Base-by-base conservation (phyloP, 2,329 filamentous ascomycete species). In the Madurella mycetomatis region DNA sequence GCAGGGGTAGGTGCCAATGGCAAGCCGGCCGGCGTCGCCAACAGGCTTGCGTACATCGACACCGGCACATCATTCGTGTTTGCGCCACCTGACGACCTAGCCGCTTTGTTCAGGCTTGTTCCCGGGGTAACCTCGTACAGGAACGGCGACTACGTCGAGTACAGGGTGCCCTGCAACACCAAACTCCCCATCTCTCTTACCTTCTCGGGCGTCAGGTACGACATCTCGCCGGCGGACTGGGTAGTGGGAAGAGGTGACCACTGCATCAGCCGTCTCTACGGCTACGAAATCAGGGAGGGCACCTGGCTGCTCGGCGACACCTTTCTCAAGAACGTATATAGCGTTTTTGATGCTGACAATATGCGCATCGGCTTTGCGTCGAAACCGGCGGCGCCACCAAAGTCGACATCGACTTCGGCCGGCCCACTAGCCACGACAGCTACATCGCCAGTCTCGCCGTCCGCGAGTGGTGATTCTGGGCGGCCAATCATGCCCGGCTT, bases 261-360 rank as follows among this genome's bases (percentile, higher is more conserved):
- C 30, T 87, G 84, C 65, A 78, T 82, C 16, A 92, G 88, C 67
- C 91, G 88, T 63, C 81, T 95, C 37, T 85, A 90, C 50, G 88
- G 87, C 1, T 78, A 83, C 25, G 80, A 86, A 66, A 82, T 88
- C 13, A 84, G 90, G 45, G 72, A 76, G 1, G 76, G 74, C 62
- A 63, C 84, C 30, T 95, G 90, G 90, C 76, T 96, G n/a, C 71
- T 95, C 1, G 91, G 91, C 1, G 90, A 91, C 61, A 82, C 87
- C 1, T 95, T 95, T 64, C 72, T 96, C 57, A 95, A 95, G 74
- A 95, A 95, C 62, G 90, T 95, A 15, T 95, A 95, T 67, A 77
- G 83, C 1, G 85, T 94, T 19, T 95, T 95, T 67, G 91, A 96
- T 68, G 82, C 82, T 50, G 90, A 92, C 58, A 66, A 83, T 60